These are phyloP conservation scores for Salix dunnii DNA, from an alignment of 345 rosid species.

Conservation along the genomic window DNA sequence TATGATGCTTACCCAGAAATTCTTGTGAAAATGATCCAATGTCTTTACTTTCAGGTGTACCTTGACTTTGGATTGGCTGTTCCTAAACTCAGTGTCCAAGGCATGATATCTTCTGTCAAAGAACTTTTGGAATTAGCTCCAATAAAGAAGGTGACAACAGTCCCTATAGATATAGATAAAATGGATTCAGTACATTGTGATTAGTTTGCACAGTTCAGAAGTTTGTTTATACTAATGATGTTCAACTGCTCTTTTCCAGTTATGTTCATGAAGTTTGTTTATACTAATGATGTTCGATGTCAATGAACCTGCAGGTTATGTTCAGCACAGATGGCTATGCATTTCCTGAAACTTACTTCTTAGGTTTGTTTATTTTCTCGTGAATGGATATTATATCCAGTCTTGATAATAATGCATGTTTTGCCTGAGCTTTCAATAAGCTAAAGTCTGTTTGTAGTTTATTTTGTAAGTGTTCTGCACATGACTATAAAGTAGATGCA, in stretches of 20 bases:
- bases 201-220: not conserved
- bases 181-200: not conserved
- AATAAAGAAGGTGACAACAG: slow-evolving; percentile 59
- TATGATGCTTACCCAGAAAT: not conserved
- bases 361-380: slow-evolving; percentile 52
- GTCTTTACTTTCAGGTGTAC: slow-evolving; percentile 53
- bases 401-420: not conserved
- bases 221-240: not conserved
- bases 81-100: slow-evolving; percentile 86
- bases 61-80: slow-evolving; percentile 94
- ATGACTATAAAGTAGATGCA: too few species aligned
- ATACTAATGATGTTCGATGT: slow-evolving; percentile 11
- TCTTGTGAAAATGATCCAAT: slow-evolving; percentile 10
- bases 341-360: slow-evolving; percentile 77
- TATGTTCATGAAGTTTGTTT: too few species aligned
- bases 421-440: not conserved
- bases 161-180: not conserved
- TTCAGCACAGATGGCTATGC: slow-evolving; percentile 97
- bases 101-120: slow-evolving; percentile 83
- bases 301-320: slow-evolving; percentile 73
- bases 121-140: slow-evolving; percentile 91
- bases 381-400: not conserved
- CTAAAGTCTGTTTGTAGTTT: not conserved
- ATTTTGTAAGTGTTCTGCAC: not conserved
- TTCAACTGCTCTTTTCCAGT: not conserved